Conservation (phyloP, 345 rosid species). For the Combretum micranthum region DNA sequence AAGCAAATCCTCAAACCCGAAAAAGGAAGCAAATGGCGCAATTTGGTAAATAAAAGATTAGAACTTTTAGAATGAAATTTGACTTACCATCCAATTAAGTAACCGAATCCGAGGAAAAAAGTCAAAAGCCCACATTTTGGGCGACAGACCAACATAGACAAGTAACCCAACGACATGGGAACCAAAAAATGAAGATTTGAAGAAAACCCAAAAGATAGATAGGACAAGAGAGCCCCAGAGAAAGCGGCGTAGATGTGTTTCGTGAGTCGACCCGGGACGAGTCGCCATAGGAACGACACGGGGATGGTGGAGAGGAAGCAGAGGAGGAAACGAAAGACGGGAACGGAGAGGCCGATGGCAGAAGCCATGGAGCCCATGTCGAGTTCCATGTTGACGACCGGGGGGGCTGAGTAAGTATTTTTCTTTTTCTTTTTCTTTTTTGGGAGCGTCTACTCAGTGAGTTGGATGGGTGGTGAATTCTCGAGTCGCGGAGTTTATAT, state of each 20-base stretch:
- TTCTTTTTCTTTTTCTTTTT: background rate
- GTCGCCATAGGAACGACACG: slow-evolving; percentile 51
- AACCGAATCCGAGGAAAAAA: slow-evolving; percentile 65
- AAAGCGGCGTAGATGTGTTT: slow-evolving; percentile 62
- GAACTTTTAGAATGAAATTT: background rate
- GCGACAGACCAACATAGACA: slow-evolving; percentile 65
- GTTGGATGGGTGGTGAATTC: too few relatives aligned
- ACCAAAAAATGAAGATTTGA: slow-evolving; percentile 89
- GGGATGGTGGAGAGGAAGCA: slow-evolving; percentile 90
- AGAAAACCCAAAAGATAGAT: slow-evolving; percentile 76
- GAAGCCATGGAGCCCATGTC: slow-evolving; percentile 63
- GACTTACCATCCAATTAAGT: slow-evolving; percentile 84
- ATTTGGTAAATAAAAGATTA: background rate
- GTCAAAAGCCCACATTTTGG: slow-evolving; percentile 63
- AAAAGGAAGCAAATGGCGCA: background rate
- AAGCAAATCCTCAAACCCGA: background rate
- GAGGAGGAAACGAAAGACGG: slow-evolving; percentile 78
- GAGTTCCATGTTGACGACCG: slow-evolving; percentile 22
- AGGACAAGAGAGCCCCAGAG: slow-evolving; percentile 67
- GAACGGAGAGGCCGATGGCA: slow-evolving; percentile 72
- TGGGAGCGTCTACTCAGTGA: too few relatives aligned
- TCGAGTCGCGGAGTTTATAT: too few relatives aligned
- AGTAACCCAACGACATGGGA: slow-evolving; percentile 69
- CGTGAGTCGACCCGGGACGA: slow-evolving; percentile 53
- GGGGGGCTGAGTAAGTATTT: background rate